Evolutionary conservation across 768 basidiomycete species (phyloP).

Genomic region (Astraeus odoratus): DNA sequence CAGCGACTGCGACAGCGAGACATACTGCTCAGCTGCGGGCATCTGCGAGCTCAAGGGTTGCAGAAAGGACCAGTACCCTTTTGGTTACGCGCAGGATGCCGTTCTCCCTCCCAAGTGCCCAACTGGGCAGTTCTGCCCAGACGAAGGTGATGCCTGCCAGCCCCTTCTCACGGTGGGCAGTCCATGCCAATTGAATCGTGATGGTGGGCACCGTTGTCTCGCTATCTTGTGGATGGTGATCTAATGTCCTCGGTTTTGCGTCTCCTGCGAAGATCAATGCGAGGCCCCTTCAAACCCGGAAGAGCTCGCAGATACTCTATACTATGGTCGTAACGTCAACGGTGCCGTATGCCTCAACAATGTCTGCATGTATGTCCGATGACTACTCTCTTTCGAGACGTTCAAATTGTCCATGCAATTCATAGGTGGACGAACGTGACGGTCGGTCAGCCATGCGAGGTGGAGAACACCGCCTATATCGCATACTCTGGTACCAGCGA

Average conservation of each 20-base stretch:
- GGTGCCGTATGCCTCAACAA: slow-evolving; percentile 82
- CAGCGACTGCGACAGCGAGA: slow-evolving; percentile 67
- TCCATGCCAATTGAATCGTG: slow-evolving; percentile 79
- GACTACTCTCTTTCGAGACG: neutral
- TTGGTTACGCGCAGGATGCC: slow-evolving; percentile 47
- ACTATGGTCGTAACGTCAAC: slow-evolving; percentile 68
- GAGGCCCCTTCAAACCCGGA: slow-evolving; percentile 56
- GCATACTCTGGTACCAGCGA: slow-evolving; percentile 53
- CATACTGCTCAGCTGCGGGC: slow-evolving; percentile 53
- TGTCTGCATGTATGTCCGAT: slow-evolving; percentile 61
- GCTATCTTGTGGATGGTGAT: neutral
- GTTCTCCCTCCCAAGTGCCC: slow-evolving; percentile 56
- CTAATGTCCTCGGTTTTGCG: slow-evolving; percentile 1
- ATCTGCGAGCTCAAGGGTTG: slow-evolving; percentile 62
- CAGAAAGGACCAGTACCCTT: slow-evolving; percentile 70
- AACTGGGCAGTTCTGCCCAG: slow-evolving; percentile 69
- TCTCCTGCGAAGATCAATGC: slow-evolving; percentile 92
- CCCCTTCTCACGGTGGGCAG: slow-evolving; percentile 51
- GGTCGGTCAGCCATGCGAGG: slow-evolving; percentile 50
- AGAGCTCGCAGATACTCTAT: slow-evolving; percentile 56
- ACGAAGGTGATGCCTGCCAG: slow-evolving; percentile 71
- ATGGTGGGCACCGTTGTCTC: slow-evolving; percentile 44
- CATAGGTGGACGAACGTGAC: slow-evolving; percentile 75
- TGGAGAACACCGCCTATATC: slow-evolving; percentile 77
- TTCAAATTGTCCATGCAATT: slow-evolving; percentile 1